Evolutionary conservation across 2,329 filamentous ascomycete species (phyloP), one percentile per base, ranked within the genome.

Genomic region (Celoporthe dispersa): DNA sequence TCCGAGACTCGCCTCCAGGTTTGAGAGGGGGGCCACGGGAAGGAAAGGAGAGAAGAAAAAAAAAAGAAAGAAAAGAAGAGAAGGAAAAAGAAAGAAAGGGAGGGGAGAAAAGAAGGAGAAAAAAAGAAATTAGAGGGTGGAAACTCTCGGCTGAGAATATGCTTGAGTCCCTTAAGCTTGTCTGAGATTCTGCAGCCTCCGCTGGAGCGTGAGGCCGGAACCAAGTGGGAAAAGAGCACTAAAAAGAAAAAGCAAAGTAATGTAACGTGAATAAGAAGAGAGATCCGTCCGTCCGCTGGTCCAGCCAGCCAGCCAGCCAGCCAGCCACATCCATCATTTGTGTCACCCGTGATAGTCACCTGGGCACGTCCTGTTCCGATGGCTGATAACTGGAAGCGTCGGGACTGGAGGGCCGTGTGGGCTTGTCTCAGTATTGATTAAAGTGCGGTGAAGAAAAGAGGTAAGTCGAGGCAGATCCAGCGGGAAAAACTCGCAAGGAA

Each of bases 1-100:
- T 64, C 44, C 44, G 63, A 64, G 63, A 64, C 63, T 53, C 63
- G 63, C 44, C 44, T 55, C 63, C 63, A 64, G 19, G 31, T 59
- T 9, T 16, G 62, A 64, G 39, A 33, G 25, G 28, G 61, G 31
- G 6, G 39, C 6, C 63, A 25, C n/a, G n/a, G n/a, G n/a, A 22
- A 35, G 31, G 19, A 31, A 31, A 59, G 3, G 28, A 31, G n/a
- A 31, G 11, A 14, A 16, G 9, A 22, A 14, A 16, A 25, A 19
- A 19, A 33, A 35, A 33, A 33, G 2, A 39, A 39, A 39, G 12
- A 12, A 63, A 22, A 31, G 11, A 39, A 39, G 35, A 14, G 22
- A 39, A 62, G 2, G 11, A 39, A 39, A 39, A 39, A 19, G 16
- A 37, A 39, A 62, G 2, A 11, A 39, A 39, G 41, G 53, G 39